Evolutionary conservation across 345 rosid genomes (phyloP), one percentile per base, ranked within the genome.

Genomic region (Populus davidiana): DNA sequence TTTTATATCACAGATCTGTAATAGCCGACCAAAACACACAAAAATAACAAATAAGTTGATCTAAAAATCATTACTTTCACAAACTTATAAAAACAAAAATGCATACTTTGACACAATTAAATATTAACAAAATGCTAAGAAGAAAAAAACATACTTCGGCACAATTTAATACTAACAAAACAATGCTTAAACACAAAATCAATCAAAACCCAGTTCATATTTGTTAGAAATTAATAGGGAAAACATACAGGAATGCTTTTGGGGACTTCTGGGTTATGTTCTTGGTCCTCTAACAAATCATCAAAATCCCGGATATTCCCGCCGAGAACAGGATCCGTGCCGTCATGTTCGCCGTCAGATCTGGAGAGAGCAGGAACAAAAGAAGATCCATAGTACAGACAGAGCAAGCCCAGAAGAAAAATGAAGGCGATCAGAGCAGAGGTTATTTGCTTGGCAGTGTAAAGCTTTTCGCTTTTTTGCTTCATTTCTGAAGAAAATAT

Each of bases 301-400:
- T 79, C 87, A 31, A 84, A 70, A 52, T 81, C 89, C 16, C 67
- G 56, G 6, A 59, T 27, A 78, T 75, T 75, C 54, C 84, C 81
- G 39, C 82, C 80, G 7, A 75, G 61, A 75, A 80, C 84, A 9
- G 82, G 89, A 86, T 82, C 90, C 72, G 87, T 77, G 29, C 89
- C 85, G 63, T 82, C 88, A 79, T 68, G 65, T 16, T 76, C 81
- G 2, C 79, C 85, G 31, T 88, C 96, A 75, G 89, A 88, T 77
- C 89, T 85, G 67, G 92, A 83, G 33, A 86, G 79, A 6, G 90
- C 91, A 9, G 98, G 98, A 56, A 95, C 94, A 64, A 93, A 84
- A 12, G 87, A 82, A 6, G 99, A 91, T 49, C 93, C 94, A 25
- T 86, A 91, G 80, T 90, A 94, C 81, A 94, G 75, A 77, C 99